These are phyloP conservation scores for Ophiocordyceps camponoti-floridani DNA, from an alignment of 2,329 filamentous ascomycete genomes.

Conservation along the genomic window DNA sequence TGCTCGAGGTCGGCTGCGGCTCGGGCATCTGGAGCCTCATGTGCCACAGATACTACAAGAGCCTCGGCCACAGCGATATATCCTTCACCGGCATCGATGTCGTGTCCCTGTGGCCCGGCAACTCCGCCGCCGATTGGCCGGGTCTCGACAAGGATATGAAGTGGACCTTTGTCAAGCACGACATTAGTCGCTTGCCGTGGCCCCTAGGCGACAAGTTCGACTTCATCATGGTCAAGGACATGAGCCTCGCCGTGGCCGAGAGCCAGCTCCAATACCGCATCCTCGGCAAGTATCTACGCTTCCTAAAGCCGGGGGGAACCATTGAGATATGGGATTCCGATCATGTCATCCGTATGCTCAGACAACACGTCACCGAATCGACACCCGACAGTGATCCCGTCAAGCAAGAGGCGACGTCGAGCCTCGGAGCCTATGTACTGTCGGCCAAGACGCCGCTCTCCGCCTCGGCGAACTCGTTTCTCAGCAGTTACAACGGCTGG, in stretches of 20 bases:
- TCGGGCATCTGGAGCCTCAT: conserved; percentile 80
- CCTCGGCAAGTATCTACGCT: conserved; percentile 57
- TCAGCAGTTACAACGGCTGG: conserved; percentile 75
- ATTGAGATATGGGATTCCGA: conserved; percentile 86
- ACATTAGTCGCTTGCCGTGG: conserved; percentile 56
- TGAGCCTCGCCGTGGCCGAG: conserved; percentile 43
- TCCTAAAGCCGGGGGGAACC: conserved; percentile 60
- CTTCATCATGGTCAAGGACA: conserved; percentile 74
- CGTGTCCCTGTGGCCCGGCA: conserved; percentile 43
- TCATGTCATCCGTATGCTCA: conserved; percentile 63
- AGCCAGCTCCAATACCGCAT: conserved; percentile 35
- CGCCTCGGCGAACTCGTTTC: conserved; percentile 60
- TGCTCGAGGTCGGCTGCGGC: conserved; percentile 78
- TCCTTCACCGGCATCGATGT: conserved; percentile 73
- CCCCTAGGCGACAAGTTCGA: conserved; percentile 70
- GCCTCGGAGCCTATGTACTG: conserved; percentile 66
- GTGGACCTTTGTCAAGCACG: conserved; percentile 80
- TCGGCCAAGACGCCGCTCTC: conserved; percentile 70
- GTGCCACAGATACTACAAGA: conserved; percentile 64
- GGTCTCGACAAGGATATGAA: conserved; percentile 56
- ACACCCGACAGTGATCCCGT: conserved; percentile 20
- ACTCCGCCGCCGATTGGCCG: conserved; percentile 15
- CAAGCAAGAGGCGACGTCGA: conserved; percentile 45
- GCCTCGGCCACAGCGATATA: conserved; percentile 48
- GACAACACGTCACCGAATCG: conserved; percentile 51